Evolutionary conservation across 2,329 filamentous ascomycete species (phyloP).

Genomic region (Anisogramma anomala): DNA sequence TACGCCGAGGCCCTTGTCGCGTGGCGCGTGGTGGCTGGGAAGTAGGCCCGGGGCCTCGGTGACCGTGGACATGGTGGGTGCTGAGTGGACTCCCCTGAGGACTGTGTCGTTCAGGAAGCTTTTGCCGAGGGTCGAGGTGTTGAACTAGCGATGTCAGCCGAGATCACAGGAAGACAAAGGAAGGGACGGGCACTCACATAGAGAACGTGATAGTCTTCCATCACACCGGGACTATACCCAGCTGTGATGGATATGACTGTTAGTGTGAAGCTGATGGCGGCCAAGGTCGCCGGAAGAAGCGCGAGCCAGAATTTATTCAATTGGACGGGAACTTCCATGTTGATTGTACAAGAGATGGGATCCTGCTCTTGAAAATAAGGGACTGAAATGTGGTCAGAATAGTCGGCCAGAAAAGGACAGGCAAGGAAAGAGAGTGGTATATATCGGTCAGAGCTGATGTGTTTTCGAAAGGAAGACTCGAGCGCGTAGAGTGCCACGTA

Average conservation of each 20-base stretch:
- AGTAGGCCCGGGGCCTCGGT: conserved; percentile 18
- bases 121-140: conserved; percentile 30
- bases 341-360: not conserved
- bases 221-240: conserved; percentile 25
- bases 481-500: not conserved
- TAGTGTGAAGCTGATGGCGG: conserved; percentile 26
- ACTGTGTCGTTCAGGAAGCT: conserved; percentile 23
- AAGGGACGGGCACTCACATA: conserved; percentile 21
- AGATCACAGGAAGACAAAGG: too few relatives aligned
- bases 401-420: not conserved
- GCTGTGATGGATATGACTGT: conserved; percentile 27
- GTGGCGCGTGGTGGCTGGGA: conserved; percentile 16
- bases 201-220: conserved; percentile 29
- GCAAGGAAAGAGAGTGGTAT: not conserved
- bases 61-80: conserved; percentile 8
- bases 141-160: conserved; percentile 22
- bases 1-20: conserved; percentile 17
- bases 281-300: conserved; percentile 22
- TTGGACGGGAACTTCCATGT: not conserved
- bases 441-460: too few relatives aligned
- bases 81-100: not conserved
- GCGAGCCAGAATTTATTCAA: conserved; percentile 1
- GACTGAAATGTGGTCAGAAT: not conserved
- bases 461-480: not conserved
- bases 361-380: not conserved